phyloP scores from a whole-genome alignment of 495 filamentous ascomycete species.

The Hypoxylon perforatum region DNA sequence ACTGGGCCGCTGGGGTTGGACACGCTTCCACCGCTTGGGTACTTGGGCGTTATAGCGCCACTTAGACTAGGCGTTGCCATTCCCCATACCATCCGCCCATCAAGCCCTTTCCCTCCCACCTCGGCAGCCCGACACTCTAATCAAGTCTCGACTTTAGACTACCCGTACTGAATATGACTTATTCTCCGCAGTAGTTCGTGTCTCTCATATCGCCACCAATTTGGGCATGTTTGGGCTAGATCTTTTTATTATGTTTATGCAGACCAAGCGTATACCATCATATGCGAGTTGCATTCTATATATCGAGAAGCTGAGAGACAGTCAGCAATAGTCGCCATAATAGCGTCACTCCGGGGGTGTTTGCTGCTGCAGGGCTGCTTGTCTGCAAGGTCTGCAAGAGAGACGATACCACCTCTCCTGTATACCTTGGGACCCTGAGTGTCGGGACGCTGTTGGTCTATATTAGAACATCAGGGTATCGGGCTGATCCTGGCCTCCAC shows the following conservation, averaged over 20 bases:
- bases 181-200: constrained; percentile 25
- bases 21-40: constrained; percentile 27
- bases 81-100: constrained; percentile 25
- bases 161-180: constrained; percentile 16
- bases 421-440: constrained; percentile 34
- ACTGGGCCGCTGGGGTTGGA: constrained; percentile 31
- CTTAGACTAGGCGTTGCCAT: constrained; percentile 23
- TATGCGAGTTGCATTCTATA: constrained; percentile 31
- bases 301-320: constrained; percentile 31
- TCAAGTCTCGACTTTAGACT: constrained; percentile 20
- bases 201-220: constrained; percentile 33
- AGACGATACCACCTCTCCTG: constrained; percentile 37
- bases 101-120: constrained; percentile 26
- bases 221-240: constrained; percentile 14
- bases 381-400: constrained; percentile 28
- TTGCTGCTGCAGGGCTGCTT: constrained; percentile 24
- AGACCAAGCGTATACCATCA: constrained; percentile 25
- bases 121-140: constrained; percentile 15
- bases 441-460: constrained; percentile 40
- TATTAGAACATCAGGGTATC: constrained; percentile 37
- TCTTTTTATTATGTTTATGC: constrained; percentile 14
- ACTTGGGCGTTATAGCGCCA: constrained; percentile 42
- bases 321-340: constrained; percentile 20
- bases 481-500: constrained; percentile 19
- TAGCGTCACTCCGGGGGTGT: constrained; percentile 39